Conservation (phyloP, 768 basidiomycete genomes). For the Naganishia randhawae region DNA sequence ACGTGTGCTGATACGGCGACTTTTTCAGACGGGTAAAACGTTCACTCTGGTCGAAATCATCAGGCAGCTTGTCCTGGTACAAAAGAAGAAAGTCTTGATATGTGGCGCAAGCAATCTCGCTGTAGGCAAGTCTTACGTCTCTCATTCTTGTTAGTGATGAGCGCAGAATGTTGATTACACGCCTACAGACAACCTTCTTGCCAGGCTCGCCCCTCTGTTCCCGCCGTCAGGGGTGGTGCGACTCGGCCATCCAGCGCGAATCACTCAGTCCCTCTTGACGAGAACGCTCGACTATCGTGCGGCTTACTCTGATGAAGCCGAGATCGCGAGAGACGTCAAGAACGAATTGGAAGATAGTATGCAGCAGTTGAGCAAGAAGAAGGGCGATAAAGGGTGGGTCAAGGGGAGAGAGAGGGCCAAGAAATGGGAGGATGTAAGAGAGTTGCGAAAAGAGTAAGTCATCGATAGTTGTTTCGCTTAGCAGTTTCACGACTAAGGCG, state of each 20-base stretch:
- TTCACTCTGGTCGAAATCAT: constrained; percentile 92
- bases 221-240: constrained; percentile 61
- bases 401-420: constrained; percentile 61
- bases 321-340: constrained; percentile 82
- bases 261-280: constrained; percentile 60
- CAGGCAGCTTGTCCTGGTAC: constrained; percentile 60
- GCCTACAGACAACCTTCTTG: constrained; percentile 74
- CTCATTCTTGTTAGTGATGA: background rate
- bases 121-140: constrained; percentile 53
- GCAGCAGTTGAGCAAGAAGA: constrained; percentile 64
- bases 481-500: background rate
- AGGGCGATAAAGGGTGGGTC: constrained; percentile 54
- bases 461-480: background rate
- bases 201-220: constrained; percentile 60
- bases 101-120: constrained; percentile 93
- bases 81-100: constrained; percentile 63
- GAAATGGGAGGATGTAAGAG: constrained; percentile 49
- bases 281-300: constrained; percentile 53
- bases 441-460: constrained; percentile 78
- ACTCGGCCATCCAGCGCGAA: constrained; percentile 92
- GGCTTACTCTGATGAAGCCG: constrained; percentile 58
- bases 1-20: constrained; percentile 35
- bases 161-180: background rate
- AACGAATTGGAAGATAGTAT: constrained; percentile 72
- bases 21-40: constrained; percentile 77